phyloP scores from a whole-genome alignment of 306 rosid species.

The Lotus japonicus region DNA sequence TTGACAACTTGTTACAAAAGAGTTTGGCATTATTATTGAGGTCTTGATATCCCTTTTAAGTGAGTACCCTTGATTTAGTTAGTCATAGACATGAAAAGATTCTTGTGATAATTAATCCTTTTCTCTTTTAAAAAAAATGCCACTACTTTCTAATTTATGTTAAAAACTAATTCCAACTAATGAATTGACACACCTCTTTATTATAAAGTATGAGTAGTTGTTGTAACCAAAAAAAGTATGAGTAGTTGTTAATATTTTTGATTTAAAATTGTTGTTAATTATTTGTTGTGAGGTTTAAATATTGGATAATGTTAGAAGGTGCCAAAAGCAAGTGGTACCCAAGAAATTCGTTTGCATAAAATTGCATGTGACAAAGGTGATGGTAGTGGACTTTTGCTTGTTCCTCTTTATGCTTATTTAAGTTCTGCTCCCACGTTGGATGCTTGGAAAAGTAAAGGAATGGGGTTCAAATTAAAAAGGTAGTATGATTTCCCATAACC shows the following conservation, averaged over 20 bases:
- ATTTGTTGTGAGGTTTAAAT: not conserved
- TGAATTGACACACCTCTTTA: no score
- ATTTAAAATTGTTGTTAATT: slow-evolving; percentile 11
- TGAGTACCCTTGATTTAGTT: no score
- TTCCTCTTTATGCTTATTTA: not conserved
- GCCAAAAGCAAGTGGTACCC: not conserved
- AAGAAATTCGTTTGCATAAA: slow-evolving; percentile 8
- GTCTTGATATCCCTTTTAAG: no score
- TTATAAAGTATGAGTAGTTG: not conserved
- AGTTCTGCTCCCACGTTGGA: slow-evolving; percentile 8
- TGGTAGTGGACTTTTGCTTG: not conserved
- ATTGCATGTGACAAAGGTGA: slow-evolving; percentile 7
- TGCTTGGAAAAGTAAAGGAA: slow-evolving; percentile 7
- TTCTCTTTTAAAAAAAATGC: not conserved
- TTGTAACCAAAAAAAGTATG: no score
- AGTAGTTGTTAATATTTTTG: not conserved
- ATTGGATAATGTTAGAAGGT: slow-evolving; percentile 6
- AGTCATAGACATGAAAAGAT: no score
- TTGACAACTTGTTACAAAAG: no score
- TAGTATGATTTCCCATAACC: not conserved
- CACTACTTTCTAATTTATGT: not conserved
- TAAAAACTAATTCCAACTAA: not conserved
- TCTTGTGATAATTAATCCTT: no score
- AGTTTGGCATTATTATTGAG: no score
- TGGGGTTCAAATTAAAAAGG: not conserved